Percentiles rank a stretch among this genome's conserved stretches.
Evolutionary conservation across 768 basidiomycete species (phyloP).

Genomic region (Inosperma sp.): DNA sequence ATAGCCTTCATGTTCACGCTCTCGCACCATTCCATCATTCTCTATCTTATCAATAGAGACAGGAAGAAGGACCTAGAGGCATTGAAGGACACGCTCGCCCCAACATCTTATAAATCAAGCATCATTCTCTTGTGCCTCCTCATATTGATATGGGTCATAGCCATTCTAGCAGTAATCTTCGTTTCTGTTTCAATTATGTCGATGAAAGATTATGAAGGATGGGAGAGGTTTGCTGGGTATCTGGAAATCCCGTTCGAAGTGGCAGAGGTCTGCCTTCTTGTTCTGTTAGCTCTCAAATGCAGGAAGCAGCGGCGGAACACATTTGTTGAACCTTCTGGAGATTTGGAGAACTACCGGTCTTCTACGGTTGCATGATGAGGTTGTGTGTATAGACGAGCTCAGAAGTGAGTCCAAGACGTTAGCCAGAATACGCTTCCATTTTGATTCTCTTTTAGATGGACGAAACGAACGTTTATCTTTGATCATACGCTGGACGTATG

Average conservation of each 20-base stretch:
- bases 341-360: constrained; percentile 13
- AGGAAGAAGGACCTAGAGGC: constrained; percentile 13
- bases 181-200: constrained; percentile 17
- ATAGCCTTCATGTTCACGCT: constrained; percentile 20
- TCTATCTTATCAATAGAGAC: constrained; percentile 16
- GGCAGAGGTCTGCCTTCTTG: constrained; percentile 18
- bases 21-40: constrained; percentile 17
- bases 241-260: constrained; percentile 22
- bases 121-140: constrained; percentile 20
- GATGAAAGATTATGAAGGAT: constrained; percentile 15
- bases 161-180: constrained; percentile 16
- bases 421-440: too few species aligned
- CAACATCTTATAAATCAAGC: constrained; percentile 16
- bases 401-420: not conserved
- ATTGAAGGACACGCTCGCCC: constrained; percentile 16
- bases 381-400: too few species aligned
- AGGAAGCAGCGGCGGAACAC: constrained; percentile 21
- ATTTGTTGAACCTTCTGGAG: constrained; percentile 14
- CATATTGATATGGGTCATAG: constrained; percentile 17
- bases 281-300: constrained; percentile 20
- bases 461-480: too few species aligned
- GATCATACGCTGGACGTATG: constrained; percentile 7
- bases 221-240: constrained; percentile 24
- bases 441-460: too few species aligned
- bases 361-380: not conserved